These are phyloP conservation scores for Aureobasidium sp. DNA, from an alignment of 2,329 filamentous ascomycete species.

Conservation along the genomic window DNA sequence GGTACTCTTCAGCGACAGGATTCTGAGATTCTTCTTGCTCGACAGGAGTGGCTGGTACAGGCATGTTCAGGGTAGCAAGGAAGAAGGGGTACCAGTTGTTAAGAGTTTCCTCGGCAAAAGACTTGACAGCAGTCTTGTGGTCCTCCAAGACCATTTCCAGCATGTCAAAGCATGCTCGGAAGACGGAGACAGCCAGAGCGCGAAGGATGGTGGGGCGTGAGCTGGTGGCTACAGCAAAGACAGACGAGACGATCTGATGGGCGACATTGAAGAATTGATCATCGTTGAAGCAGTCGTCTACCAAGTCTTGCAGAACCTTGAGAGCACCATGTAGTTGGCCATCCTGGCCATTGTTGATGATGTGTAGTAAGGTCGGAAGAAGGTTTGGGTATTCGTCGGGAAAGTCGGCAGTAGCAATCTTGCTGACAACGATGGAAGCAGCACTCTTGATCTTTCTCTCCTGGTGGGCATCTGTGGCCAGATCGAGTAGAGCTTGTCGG, in stretches of 20 bases:
- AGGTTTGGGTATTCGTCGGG: conserved; percentile 92
- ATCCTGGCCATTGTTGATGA: conserved; percentile 70
- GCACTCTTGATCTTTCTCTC: conserved; percentile 82
- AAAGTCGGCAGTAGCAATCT: conserved; percentile 89
- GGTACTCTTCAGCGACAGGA: conserved; percentile 59
- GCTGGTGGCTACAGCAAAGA: conserved; percentile 76
- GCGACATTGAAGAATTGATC: conserved; percentile 92
- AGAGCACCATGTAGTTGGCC: conserved; percentile 81
- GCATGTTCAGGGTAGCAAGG: conserved; percentile 65
- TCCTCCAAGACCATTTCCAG: conserved; percentile 96
- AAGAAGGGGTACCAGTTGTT: conserved; percentile 83
- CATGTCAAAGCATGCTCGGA: conserved; percentile 86
- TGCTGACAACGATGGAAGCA: conserved; percentile 86
- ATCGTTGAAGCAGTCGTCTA: conserved; percentile 89
- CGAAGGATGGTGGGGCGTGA: conserved; percentile 66
- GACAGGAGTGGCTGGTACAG: conserved; percentile 55
- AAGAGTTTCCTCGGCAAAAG: conserved; percentile 81
- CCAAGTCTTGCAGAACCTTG: conserved; percentile 78
- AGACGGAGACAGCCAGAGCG: conserved; percentile 81
- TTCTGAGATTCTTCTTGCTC: conserved; percentile 57
- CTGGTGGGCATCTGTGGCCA: conserved; percentile 64
- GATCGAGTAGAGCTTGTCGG: conserved; percentile 64
- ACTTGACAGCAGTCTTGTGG: conserved; percentile 76
- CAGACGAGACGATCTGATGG: conserved; percentile 71
- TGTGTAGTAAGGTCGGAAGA: conserved; percentile 68